Conservation (phyloP, 75 land plant species). For the Ceratopteris richardii region DNA sequence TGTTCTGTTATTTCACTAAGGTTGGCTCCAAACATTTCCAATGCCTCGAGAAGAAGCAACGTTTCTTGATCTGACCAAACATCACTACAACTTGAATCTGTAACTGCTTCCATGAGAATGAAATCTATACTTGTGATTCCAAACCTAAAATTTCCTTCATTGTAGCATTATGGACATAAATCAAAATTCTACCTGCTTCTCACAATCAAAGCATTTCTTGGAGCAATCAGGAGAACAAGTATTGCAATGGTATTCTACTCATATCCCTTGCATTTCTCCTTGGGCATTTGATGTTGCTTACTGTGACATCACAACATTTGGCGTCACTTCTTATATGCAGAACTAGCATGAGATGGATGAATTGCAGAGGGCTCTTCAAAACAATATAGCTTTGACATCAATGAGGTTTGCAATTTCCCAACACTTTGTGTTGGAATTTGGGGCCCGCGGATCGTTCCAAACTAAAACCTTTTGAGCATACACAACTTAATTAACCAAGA, state of each 20-base stretch:
- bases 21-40: constrained; percentile 84
- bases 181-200: constrained; percentile 98
- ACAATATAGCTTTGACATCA: constrained; percentile 52
- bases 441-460: no score
- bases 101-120: constrained; percentile 74
- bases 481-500: no score
- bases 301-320: constrained; percentile 41
- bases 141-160: constrained; percentile 72
- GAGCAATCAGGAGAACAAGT: constrained; percentile 94
- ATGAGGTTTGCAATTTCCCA: constrained; percentile 9
- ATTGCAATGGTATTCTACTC: constrained; percentile 95
- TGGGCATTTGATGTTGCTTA: constrained; percentile 45
- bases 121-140: constrained; percentile 77
- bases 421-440: no score
- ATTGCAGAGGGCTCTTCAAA: constrained; percentile 48
- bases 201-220: constrained; percentile 85
- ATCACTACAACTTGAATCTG: constrained; percentile 63
- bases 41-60: constrained; percentile 83
- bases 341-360: constrained; percentile 16
- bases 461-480: no score
- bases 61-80: constrained; percentile 99
- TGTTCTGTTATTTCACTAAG: constrained; percentile 99
- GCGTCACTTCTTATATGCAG: constrained; percentile 1
- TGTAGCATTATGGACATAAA: constrained; percentile 82
- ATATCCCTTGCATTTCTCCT: constrained; percentile 47